Evolutionary conservation across 257 asterid species (phyloP), one percentile per base, ranked within the genome.

Genomic region (Buddleja alternifolia): DNA sequence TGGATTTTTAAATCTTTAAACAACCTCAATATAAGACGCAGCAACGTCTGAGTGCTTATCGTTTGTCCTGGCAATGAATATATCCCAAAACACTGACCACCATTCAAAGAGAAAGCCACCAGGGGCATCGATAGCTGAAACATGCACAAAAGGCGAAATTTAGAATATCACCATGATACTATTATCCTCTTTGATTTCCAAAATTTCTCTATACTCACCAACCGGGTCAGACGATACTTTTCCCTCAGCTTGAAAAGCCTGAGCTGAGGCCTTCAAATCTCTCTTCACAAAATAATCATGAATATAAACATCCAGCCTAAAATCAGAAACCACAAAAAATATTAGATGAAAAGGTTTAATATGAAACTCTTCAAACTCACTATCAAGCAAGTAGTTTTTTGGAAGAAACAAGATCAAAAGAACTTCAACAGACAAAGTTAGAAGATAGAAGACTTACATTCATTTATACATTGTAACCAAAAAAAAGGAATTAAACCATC

Each of bases 11-110:
- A 46, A 29, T 12, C 20, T 9, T 8, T 11, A 53, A 74, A 74
- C 19, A 68, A 85, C 92, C 92, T 81, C 85, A 44, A 85, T 81
- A 62, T 83, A 85, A 41, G 91, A 82, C 14, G 91, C 88, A 68
- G 88, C 90, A 67, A 78, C 88, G 36, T 85, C 90, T 0, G 88
- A 78, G 64, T 78, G 85, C 75, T 78, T 83, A 60, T 80, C 88
- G 70, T 78, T 85, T 41, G 85, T 85, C 70, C 71, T 69, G 21
- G 71, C 63, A 48, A 75, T 65, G 63, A 72, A 78, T 19, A 66
- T 40, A 10, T 79, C 84, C 84, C 87, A 82, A 53, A 82, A 82
- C 21, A 82, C 64, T 5, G 85, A 77, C 85, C 85, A 83, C 88
- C 85, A 83, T 66, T 80, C 88, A n/a, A 60, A 69, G 21, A 83